Evolutionary conservation across 306 rosid genomes (phyloP).

Genomic region (Elaeagnus macrophylla): DNA sequence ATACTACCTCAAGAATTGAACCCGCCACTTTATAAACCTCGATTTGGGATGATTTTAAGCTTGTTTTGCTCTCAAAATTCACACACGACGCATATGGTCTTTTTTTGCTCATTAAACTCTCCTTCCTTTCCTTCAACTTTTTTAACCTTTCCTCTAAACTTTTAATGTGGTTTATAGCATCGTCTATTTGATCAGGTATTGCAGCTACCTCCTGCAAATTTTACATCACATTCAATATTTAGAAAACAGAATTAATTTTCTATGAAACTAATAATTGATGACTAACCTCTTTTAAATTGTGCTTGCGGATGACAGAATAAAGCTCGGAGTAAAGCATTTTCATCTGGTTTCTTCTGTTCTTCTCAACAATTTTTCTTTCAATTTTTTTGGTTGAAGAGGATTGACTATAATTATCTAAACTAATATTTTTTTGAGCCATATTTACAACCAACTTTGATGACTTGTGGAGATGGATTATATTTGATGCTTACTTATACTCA

Average conservation of each 20-base stretch:
- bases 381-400: slow-evolving; percentile 31
- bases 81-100: slow-evolving; percentile 16
- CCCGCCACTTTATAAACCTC: slow-evolving; percentile 43
- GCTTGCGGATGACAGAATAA: slow-evolving; percentile 55
- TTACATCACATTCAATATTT: background rate
- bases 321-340: slow-evolving; percentile 64
- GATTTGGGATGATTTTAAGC: slow-evolving; percentile 35
- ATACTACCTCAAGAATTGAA: slow-evolving; percentile 41
- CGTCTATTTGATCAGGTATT: slow-evolving; percentile 56
- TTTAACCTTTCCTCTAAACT: slow-evolving; percentile 45
- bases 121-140: slow-evolving; percentile 37
- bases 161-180: slow-evolving; percentile 58
- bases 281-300: slow-evolving; percentile 25
- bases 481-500: too few relatives aligned
- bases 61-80: background rate
- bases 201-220: slow-evolving; percentile 36
- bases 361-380: slow-evolving; percentile 65
- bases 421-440: too few relatives aligned
- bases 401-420: background rate
- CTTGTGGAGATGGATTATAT: too few relatives aligned
- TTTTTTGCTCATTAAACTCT: slow-evolving; percentile 25
- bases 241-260: background rate
- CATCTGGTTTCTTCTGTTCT: slow-evolving; percentile 81
- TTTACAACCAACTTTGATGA: too few relatives aligned
- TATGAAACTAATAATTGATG: background rate